Base-by-base conservation (phyloP, 768 basidiomycete genomes). In the Hydnum rufescens region DNA sequence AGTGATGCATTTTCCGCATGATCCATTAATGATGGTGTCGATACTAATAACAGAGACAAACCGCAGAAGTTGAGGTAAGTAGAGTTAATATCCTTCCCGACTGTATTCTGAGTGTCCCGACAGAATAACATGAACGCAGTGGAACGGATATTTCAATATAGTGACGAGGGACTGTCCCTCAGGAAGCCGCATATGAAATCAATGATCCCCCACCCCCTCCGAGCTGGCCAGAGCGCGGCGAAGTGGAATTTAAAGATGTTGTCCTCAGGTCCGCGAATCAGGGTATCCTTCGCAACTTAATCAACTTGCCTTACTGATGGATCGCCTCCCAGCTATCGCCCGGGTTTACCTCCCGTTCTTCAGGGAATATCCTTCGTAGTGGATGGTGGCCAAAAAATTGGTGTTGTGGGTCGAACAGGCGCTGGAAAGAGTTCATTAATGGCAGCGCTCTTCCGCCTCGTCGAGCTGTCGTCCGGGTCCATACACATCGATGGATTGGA, bases 111-210 rank as follows among this genome's bases (percentile, higher is more conserved):
- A 28, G 16, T 23, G 44, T 26, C 26, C 16, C 23, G 18, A 3
- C 34, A 76, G 73, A 78, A 76, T 58, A 73, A 78, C 60, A 74
- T 80, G 72, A 77, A 78, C 58, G 71, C 76, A 4, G 76, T 78
- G 0, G 78, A 80, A 62, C 65, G 75, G 3, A 64, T 78, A 4
- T 70, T 73, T 1, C 69, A 77, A 53, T 80, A 77, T 60, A 74
- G 73, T 42, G 67, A 65, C 43, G 64, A 61, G 0, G 70, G 72
- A 52, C 64, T n/a, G 71, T 77, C 51, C 68, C 70, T 25, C 75
- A 80, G 60, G 82, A 87, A 61, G 74, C 76, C 4, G 68, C 78
- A 0, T 74, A 80, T 58, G 75, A 78, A 56, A 74, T 78, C 56
- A 74, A 77, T 23, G 65, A 67, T 13, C 80, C 81, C 0, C 64